Evolutionary conservation across 768 basidiomycete species (phyloP).

Genomic region (Roridomyces roridus): DNA sequence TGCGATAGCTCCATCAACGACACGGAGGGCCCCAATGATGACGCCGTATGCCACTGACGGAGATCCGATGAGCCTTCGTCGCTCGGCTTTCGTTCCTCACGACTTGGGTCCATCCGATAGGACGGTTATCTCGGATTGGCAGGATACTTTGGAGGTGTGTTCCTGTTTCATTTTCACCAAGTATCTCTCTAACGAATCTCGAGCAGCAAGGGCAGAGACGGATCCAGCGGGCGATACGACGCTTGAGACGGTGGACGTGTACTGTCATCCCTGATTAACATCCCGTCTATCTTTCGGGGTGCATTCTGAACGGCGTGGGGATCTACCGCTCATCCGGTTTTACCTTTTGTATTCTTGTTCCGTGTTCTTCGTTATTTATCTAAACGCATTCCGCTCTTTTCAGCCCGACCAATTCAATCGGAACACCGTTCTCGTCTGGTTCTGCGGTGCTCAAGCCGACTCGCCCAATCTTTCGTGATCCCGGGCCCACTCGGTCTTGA

Average conservation of each 20-base stretch:
- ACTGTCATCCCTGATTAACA: not conserved
- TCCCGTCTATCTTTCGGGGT: too few relatives aligned
- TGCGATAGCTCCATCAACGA: not conserved
- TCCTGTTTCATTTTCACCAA: too few relatives aligned
- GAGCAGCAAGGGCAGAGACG: not conserved
- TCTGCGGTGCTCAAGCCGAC: too few relatives aligned
- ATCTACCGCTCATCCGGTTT: too few relatives aligned
- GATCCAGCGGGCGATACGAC: not conserved
- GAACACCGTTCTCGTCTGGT: too few relatives aligned
- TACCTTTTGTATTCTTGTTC: too few relatives aligned
- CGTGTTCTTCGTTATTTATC: too few relatives aligned
- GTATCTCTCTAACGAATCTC: too few relatives aligned
- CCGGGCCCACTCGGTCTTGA: too few relatives aligned
- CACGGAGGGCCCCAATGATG: not conserved
- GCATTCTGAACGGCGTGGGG: not conserved
- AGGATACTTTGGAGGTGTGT: slow-evolving; percentile 5
- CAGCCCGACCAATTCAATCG: too few relatives aligned
- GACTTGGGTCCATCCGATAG: not conserved
- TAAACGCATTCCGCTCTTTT: too few relatives aligned
- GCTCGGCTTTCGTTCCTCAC: slow-evolving; percentile 12
- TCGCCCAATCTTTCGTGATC: too few relatives aligned
- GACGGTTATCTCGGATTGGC: not conserved
- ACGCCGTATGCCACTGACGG: slow-evolving; percentile 15
- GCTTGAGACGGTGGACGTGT: slow-evolving; percentile 4
- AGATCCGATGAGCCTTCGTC: slow-evolving; percentile 17